Evolutionary conservation across 306 rosid genomes (phyloP).

Genomic region (Lupinus albus): DNA sequence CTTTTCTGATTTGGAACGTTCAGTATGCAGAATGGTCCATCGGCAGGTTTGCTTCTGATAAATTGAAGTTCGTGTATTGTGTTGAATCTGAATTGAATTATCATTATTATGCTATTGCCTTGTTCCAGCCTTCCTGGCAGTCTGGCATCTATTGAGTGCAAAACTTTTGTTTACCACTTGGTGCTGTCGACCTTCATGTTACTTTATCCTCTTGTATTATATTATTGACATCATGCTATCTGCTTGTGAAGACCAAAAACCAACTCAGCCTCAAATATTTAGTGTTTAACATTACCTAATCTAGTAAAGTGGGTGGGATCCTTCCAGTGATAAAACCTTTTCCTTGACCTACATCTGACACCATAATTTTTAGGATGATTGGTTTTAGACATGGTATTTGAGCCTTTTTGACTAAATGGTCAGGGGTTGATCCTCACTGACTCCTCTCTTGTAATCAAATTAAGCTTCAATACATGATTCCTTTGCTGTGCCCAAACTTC

Average conservation of each 20-base stretch:
- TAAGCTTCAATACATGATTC: not conserved
- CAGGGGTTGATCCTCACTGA: not conserved
- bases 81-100: constrained; percentile 16
- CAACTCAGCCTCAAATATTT: not conserved
- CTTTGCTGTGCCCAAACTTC: not conserved
- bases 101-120: not conserved
- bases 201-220: not conserved
- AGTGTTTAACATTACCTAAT: not conserved
- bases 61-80: constrained; percentile 23
- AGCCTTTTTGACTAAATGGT: not conserved
- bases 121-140: not conserved
- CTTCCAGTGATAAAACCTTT: not conserved
- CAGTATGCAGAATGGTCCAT: constrained; percentile 97
- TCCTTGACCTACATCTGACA: not conserved
- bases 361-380: not conserved
- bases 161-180: not conserved
- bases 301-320: not conserved
- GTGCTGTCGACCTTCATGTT: not conserved
- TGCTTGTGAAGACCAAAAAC: not conserved
- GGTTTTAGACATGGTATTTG: not conserved
- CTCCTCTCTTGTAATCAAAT: not conserved
- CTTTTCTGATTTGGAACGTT: constrained; percentile 92
- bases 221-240: not conserved
- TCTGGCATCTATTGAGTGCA: constrained; percentile 1
- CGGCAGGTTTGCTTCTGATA: constrained; percentile 69